Evolutionary conservation across 768 basidiomycete species (phyloP), one percentile per base, ranked within the genome.

Genomic region (Auriscalpium orientale): DNA sequence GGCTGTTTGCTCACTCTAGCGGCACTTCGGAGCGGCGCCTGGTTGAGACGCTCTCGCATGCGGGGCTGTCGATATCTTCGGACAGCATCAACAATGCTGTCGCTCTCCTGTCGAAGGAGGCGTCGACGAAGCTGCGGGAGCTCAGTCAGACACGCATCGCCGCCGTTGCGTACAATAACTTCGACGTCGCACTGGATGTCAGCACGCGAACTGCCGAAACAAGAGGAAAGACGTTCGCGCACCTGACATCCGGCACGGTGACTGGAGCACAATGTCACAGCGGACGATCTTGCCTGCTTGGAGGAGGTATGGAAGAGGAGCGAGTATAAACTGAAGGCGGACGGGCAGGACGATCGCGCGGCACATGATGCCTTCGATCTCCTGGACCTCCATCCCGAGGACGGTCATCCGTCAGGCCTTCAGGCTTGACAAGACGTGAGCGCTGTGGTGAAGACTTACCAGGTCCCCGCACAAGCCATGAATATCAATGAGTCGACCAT

Each of bases 121-220:
- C 51, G 2, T 4, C 16, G 7, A 61, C 55, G n/a, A 21, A 40
- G 1, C 59, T 60, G 0, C 55, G 58, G 13, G 45, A 59, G 10
- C 58, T 70, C 18, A 70, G 68, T 0, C 49, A 60, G 28, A 65
- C 63, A 4, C 56, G 71, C 7, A 51, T 66, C 1, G 56, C 65
- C 1, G 53, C 59, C 6, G 72, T 67, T 59, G 71, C 72, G 6
- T 78, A 73, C 28, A 71, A 79, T 55, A 79, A 79, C 59, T 67
- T 78, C 33, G 75, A 79, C 57, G 65, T 76, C 6, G 63, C 72
- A 40, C 56, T 76, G 8, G 68, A 71, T 47, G 53, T 60, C 10
- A 15, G 61, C 0, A 54, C 66, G 8, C 70, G 70, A 0, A 73
- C 71, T 0, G 51, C 68, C 1, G 70, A 77, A 46, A 63, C 67